A percentile compares a stretch with the other conserved stretches of the same genome.
These are phyloP conservation scores for Flaveria sonorensis DNA, from an alignment of 129 eudicot species.

Conservation along the genomic window DNA sequence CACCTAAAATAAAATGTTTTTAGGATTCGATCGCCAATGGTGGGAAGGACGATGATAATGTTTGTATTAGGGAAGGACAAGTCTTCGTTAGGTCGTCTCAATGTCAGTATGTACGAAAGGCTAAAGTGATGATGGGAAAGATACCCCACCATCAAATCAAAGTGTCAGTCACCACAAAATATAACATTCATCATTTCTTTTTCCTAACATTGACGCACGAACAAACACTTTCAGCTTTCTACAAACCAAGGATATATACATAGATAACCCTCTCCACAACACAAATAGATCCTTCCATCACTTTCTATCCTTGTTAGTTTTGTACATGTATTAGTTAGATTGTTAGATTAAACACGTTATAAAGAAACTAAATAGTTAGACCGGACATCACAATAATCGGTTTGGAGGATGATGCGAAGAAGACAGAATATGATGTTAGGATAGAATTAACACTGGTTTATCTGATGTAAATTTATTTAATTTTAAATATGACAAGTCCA, in stretches of 20 bases:
- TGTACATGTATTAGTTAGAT: background rate
- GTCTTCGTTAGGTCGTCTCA: conserved; percentile 33
- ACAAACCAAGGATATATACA: background rate
- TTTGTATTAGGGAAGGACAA: conserved; percentile 8
- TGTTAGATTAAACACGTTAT: background rate
- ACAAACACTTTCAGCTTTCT: background rate
- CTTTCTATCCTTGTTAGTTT: background rate
- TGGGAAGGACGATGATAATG: conserved; percentile 8
- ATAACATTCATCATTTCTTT: background rate
- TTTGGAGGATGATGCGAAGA: too few species aligned
- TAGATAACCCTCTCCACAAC: background rate
- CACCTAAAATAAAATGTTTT: background rate
- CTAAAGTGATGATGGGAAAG: conserved; percentile 13
- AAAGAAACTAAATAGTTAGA: background rate
- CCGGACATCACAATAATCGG: too few species aligned
- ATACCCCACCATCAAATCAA: conserved; percentile 34
- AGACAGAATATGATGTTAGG: too few species aligned
- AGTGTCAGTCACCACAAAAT: background rate
- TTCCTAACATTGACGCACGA: background rate
- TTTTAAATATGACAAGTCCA: too few species aligned
- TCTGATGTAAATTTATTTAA: too few species aligned
- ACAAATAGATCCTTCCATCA: background rate
- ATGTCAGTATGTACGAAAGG: conserved; percentile 29
- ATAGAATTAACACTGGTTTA: too few species aligned
- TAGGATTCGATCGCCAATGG: conserved; percentile 10